A percentile compares a stretch with the other conserved stretches of the same genome.
Conservation (phyloP, 1,284 basidiomycete genomes). For the Mycena sp. region DNA sequence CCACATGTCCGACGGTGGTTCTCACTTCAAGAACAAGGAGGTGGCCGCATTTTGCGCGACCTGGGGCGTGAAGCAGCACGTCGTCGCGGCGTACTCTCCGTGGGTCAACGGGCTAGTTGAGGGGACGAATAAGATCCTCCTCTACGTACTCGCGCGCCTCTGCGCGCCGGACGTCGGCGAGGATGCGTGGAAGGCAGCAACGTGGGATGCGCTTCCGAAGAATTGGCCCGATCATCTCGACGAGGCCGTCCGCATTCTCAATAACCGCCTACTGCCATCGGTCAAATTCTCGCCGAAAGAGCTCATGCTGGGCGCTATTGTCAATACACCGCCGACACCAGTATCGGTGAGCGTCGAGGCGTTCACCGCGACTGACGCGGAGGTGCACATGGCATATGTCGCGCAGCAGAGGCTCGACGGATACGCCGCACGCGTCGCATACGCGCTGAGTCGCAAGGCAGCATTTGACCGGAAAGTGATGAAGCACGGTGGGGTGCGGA, state of each 20-base stretch:
- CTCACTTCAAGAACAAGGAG: slow-evolving; percentile 48
- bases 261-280: slow-evolving; percentile 32
- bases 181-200: slow-evolving; percentile 33
- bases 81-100: slow-evolving; percentile 47
- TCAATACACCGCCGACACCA: slow-evolving; percentile 35
- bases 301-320: neutral
- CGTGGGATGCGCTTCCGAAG: slow-evolving; percentile 26
- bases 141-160: slow-evolving; percentile 37
- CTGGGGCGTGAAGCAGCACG: slow-evolving; percentile 31
- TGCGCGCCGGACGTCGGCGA: slow-evolving; percentile 41
- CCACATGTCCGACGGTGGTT: slow-evolving; percentile 49
- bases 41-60: slow-evolving; percentile 40
- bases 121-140: slow-evolving; percentile 31
- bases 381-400: slow-evolving; percentile 37
- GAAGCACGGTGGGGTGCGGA: too few relatives aligned
- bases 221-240: slow-evolving; percentile 49
- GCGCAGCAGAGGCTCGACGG: slow-evolving; percentile 42
- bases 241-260: slow-evolving; percentile 38
- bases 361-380: neutral
- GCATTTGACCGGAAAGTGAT: too few relatives aligned
- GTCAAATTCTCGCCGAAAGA: slow-evolving; percentile 31
- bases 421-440: slow-evolving; percentile 31
- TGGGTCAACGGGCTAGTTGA: slow-evolving; percentile 31
- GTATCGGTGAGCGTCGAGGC: neutral
- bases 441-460: slow-evolving; percentile 14